Percentiles rank a stretch among this genome's conserved stretches.
These are phyloP conservation scores for Penicillium sp. DNA, from an alignment of 2,329 filamentous ascomycete species.

Conservation along the genomic window DNA sequence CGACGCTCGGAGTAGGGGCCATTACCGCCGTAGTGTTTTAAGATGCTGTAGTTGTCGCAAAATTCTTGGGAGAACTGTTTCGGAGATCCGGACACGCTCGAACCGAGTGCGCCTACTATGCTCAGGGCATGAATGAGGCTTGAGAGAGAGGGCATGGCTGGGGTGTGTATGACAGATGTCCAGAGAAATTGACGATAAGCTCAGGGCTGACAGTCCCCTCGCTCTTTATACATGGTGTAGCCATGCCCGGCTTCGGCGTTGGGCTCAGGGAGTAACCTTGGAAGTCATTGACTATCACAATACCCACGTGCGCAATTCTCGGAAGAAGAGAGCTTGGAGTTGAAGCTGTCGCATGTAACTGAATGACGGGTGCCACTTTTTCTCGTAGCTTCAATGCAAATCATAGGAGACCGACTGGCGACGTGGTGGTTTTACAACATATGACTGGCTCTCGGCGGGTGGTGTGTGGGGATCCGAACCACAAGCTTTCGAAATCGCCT, in stretches of 20 bases:
- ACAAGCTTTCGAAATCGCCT: neutral
- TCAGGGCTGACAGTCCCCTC: neutral
- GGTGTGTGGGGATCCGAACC: neutral
- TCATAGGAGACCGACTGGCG: neutral
- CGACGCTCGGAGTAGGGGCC: conserved; percentile 21
- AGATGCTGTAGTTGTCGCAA: conserved; percentile 19
- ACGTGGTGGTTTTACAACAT: neutral
- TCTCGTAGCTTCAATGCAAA: neutral
- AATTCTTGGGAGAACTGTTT: conserved; percentile 2
- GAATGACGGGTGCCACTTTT: neutral
- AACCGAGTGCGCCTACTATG: neutral
- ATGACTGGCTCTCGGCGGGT: neutral
- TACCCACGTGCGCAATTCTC: neutral
- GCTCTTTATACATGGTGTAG: neutral
- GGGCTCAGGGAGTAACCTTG: neutral
- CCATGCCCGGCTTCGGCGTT: neutral
- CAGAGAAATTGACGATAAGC: neutral
- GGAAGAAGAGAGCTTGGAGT: neutral
- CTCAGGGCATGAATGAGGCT: neutral
- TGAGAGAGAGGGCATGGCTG: neutral
- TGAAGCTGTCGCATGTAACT: neutral
- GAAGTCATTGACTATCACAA: neutral
- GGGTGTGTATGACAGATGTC: neutral
- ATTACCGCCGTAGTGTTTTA: conserved; percentile 23
- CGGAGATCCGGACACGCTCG: neutral